phyloP scores from a whole-genome alignment of 2,329 filamentous ascomycete species.

The Davidsoniella virescens region DNA sequence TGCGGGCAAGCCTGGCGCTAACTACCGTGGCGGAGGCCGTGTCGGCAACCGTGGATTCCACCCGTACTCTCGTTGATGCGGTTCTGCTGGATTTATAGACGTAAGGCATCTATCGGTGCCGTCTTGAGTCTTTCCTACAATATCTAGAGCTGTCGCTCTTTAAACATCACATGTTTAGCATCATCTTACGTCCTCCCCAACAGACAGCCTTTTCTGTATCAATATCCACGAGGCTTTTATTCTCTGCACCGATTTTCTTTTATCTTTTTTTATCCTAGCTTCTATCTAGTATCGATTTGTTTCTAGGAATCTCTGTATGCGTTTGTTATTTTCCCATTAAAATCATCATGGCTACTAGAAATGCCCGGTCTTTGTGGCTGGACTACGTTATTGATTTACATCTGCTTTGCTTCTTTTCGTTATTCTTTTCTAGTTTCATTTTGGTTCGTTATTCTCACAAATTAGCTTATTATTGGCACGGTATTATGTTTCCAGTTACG shows the following conservation, averaged over 20 bases:
- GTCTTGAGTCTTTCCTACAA: background rate
- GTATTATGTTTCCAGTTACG: no score
- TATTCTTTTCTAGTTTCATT: background rate
- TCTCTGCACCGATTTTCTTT: background rate
- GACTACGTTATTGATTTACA: background rate
- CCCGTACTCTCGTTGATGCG: conserved; percentile 40
- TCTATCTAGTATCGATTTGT: background rate
- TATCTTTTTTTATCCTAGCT: background rate
- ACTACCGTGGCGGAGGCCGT: conserved; percentile 80
- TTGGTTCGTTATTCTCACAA: no score
- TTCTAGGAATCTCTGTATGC: background rate
- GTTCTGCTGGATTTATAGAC: background rate
- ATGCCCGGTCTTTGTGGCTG: no score
- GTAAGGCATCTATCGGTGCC: background rate
- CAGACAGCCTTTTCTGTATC: background rate
- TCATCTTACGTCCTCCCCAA: background rate
- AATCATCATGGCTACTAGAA: background rate
- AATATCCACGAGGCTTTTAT: background rate
- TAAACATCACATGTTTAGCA: background rate
- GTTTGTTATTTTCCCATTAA: background rate
- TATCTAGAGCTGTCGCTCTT: background rate
- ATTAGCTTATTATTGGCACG: no score
- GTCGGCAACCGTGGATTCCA: conserved; percentile 63
- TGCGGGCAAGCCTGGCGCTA: conserved; percentile 75
- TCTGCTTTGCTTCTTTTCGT: background rate